phyloP scores from a whole-genome alignment of 768 basidiomycete species.

The Termitomyces sp. region DNA sequence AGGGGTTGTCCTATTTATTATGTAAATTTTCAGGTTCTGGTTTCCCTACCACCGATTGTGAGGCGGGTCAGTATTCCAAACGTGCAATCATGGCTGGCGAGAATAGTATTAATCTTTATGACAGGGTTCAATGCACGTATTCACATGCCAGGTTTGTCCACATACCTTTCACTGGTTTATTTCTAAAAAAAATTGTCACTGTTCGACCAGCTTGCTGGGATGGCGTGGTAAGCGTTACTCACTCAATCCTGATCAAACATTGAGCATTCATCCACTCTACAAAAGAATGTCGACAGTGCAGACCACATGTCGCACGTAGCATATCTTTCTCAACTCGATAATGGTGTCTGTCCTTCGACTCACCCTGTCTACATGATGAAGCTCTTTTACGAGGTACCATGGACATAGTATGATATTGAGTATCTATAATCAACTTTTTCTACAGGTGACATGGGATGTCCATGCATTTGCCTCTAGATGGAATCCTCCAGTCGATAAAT shows the following conservation, averaged over 20 bases:
- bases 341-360: slow-evolving; percentile 34
- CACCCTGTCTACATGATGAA: slow-evolving; percentile 38
- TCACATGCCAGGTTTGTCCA: slow-evolving; percentile 29
- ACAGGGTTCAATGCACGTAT: slow-evolving; percentile 34
- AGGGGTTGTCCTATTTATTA: neutral
- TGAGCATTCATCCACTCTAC: neutral
- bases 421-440: neutral
- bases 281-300: slow-evolving; percentile 35
- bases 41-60: slow-evolving; percentile 42
- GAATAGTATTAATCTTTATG: slow-evolving; percentile 3
- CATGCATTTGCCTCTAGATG: slow-evolving; percentile 31
- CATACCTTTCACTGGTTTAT: neutral
- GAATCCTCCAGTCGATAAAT: slow-evolving; percentile 28
- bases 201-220: slow-evolving; percentile 33
- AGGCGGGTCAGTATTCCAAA: slow-evolving; percentile 21
- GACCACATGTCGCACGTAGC: slow-evolving; percentile 35
- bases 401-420: no score
- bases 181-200: neutral
- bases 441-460: slow-evolving; percentile 38
- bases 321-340: slow-evolving; percentile 32
- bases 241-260: neutral
- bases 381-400: slow-evolving; percentile 32
- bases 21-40: slow-evolving; percentile 25
- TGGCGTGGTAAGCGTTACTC: slow-evolving; percentile 27
- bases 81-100: neutral